A percentile compares a stretch with the other conserved stretches of the same genome.
Conservation (phyloP, 768 basidiomycete genomes). For the Coprinopsis sp. region DNA sequence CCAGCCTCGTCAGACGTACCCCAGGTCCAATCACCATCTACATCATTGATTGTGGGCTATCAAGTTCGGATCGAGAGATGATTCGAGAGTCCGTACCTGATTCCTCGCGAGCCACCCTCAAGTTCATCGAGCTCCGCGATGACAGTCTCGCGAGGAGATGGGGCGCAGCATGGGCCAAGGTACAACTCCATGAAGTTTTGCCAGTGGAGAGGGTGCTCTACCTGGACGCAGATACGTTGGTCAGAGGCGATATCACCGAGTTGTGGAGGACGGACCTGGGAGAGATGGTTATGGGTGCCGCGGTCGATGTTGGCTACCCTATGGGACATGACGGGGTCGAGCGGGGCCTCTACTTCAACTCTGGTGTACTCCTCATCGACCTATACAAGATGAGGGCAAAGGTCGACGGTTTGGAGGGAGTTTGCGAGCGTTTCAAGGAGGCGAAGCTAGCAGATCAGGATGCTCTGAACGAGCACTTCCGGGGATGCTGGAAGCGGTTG, state of each 20-base stretch:
- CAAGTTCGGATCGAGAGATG: constrained; percentile 27
- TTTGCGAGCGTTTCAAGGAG: constrained; percentile 22
- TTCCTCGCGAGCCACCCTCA: constrained; percentile 30
- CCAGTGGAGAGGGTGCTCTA: constrained; percentile 50
- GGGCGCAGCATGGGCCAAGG: constrained; percentile 41
- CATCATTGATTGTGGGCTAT: constrained; percentile 44
- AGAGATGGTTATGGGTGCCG: constrained; percentile 41
- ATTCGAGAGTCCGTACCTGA: constrained; percentile 26
- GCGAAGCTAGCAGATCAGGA: constrained; percentile 45
- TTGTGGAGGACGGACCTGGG: constrained; percentile 44
- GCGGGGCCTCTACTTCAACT: constrained; percentile 44
- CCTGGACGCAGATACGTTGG: constrained; percentile 49
- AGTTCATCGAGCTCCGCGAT: constrained; percentile 36
- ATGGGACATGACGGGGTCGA: constrained; percentile 37
- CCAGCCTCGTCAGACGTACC: constrained; percentile 33
- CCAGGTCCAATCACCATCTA: constrained; percentile 42
- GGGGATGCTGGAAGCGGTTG: constrained; percentile 37
- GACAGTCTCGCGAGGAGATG: constrained; percentile 23
- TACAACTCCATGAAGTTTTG: constrained; percentile 41
- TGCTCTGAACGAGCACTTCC: constrained; percentile 43
- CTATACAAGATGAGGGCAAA: constrained; percentile 32
- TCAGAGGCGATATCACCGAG: constrained; percentile 32
- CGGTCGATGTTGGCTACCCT: constrained; percentile 44
- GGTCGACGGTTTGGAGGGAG: constrained; percentile 21
- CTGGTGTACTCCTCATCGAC: constrained; percentile 51